These are phyloP conservation scores for Cercospora beticola DNA, from an alignment of 2,329 filamentous ascomycete species.

Conservation along the genomic window DNA sequence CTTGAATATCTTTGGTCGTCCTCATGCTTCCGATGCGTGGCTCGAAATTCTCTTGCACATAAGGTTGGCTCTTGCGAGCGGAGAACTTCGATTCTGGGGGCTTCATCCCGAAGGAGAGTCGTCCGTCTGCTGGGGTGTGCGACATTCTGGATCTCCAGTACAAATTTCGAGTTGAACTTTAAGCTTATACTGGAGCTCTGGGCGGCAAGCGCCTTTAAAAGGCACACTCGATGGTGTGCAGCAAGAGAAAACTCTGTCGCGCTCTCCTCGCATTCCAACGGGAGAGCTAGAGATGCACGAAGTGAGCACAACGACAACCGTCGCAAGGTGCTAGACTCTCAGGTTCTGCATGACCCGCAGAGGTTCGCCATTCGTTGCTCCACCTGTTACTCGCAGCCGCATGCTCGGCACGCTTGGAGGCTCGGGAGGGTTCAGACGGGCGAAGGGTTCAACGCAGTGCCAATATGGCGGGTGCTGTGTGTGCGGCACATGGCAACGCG, in stretches of 20 bases:
- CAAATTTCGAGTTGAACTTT: not conserved
- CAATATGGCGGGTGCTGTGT: not conserved
- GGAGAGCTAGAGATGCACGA: not conserved
- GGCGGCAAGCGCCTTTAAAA: not conserved
- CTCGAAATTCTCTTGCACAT: slow-evolving; percentile 11
- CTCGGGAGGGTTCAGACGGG: not conserved
- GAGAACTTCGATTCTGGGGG: slow-evolving; percentile 12
- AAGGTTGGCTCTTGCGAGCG: not conserved
- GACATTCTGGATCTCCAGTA: not conserved
- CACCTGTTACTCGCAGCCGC: not conserved
- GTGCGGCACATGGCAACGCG: not conserved
- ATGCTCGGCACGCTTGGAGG: not conserved
- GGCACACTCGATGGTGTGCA: not conserved
- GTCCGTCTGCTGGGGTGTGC: not conserved
- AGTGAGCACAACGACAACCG: not conserved
- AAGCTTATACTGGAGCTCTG: not conserved
- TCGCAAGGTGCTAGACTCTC: not conserved
- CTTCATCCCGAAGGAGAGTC: not conserved
- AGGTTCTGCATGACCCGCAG: not conserved
- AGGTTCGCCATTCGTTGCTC: not conserved
- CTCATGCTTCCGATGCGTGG: slow-evolving; percentile 4
- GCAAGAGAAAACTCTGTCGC: not conserved
- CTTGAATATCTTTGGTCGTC: not conserved
- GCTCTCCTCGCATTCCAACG: not conserved
- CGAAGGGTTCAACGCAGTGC: not conserved